phyloP scores from a whole-genome alignment of 2,329 filamentous ascomycete species.

The Venturiaceae sp. region DNA sequence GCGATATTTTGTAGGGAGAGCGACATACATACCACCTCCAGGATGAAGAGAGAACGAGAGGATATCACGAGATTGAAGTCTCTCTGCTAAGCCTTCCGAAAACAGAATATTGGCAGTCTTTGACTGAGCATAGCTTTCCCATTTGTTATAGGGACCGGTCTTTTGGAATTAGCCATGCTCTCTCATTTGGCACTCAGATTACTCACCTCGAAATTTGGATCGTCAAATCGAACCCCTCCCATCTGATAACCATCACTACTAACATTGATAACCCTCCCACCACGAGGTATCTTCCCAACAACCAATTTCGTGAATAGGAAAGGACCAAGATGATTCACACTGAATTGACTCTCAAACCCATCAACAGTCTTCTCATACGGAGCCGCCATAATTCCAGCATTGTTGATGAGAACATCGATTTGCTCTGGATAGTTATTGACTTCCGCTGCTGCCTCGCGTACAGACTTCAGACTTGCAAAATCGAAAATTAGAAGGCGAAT shows the following conservation, averaged over 20 bases:
- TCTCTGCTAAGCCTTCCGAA: neutral
- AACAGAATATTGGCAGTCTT: slow-evolving; percentile 10
- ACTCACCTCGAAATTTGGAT: slow-evolving; percentile 5
- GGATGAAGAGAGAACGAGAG: slow-evolving; percentile 8
- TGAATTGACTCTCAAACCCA: slow-evolving; percentile 2
- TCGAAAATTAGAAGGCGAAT: slow-evolving; percentile 18
- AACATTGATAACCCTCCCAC: neutral
- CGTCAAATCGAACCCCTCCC: slow-evolving; percentile 1
- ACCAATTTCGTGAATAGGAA: slow-evolving; percentile 17
- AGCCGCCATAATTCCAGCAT: slow-evolving; percentile 27
- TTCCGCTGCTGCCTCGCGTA: slow-evolving; percentile 24
- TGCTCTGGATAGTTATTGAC: slow-evolving; percentile 22
- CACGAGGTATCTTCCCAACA: neutral
- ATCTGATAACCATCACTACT: neutral
- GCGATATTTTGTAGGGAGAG: no score
- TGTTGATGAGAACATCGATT: slow-evolving; percentile 34
- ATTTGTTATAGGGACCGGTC: no score
- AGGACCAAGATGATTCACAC: slow-evolving; percentile 6
- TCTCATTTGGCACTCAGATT: no score
- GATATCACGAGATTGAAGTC: slow-evolving; percentile 1
- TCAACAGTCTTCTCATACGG: neutral
- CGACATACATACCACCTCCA: no score
- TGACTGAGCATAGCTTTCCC: slow-evolving; percentile 6
- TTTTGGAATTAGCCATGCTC: no score
- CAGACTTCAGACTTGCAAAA: slow-evolving; percentile 24